Conservation (phyloP, 257 asterid genomes). For the Gynochthodes officinalis region DNA sequence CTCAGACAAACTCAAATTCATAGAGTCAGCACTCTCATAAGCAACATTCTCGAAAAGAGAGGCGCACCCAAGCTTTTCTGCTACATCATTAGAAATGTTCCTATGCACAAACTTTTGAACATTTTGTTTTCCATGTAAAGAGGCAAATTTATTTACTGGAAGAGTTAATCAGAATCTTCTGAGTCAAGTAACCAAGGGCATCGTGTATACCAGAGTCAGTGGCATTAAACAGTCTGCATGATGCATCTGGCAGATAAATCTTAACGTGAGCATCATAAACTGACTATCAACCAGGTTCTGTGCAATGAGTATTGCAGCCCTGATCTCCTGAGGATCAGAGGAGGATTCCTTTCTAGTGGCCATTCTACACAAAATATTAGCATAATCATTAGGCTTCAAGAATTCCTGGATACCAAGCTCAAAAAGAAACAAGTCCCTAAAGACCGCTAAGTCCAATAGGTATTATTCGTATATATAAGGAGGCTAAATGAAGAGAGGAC, state of each 20-base stretch:
- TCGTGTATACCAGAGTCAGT: conserved; percentile 75
- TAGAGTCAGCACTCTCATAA: conserved; percentile 96
- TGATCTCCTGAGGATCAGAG: conserved; percentile 76
- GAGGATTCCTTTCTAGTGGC: conserved; percentile 60
- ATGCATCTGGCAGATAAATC: conserved; percentile 81
- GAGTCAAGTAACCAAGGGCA: conserved; percentile 96
- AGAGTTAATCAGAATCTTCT: conserved; percentile 55
- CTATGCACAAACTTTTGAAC: conserved; percentile 84
- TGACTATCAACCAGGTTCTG: conserved; percentile 89
- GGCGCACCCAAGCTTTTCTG: conserved; percentile 97
- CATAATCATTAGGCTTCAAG: conserved; percentile 76
- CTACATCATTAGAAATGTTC: conserved; percentile 89
- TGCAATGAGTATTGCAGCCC: conserved; percentile 81
- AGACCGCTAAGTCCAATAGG: conserved; percentile 91
- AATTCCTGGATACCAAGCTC: conserved; percentile 79
- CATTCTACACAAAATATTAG: conserved; percentile 70
- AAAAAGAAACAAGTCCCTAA: conserved; percentile 79
- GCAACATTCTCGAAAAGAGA: conserved; percentile 88
- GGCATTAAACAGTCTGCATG: conserved; percentile 64
- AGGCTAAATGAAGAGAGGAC: conserved; percentile 95
- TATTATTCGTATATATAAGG: conserved; percentile 87
- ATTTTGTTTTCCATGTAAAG: conserved; percentile 49
- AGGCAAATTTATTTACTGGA: conserved; percentile 46
- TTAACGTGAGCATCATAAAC: conserved; percentile 47
- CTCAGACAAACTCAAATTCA: conserved; percentile 94